Evolutionary conservation across 2,329 filamentous ascomycete species (phyloP).

Genomic region (Sporothrix luriei): DNA sequence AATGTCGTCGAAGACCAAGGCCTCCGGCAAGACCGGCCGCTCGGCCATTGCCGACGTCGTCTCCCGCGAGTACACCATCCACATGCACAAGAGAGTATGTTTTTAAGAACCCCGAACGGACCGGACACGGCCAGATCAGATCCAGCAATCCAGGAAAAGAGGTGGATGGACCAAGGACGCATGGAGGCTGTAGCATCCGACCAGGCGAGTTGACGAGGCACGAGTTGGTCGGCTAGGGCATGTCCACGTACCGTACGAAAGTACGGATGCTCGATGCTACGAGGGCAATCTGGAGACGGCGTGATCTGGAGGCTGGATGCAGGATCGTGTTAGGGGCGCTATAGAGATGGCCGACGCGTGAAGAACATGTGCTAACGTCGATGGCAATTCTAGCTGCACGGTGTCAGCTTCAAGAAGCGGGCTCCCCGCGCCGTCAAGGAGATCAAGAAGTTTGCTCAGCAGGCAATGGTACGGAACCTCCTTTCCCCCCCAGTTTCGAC

Average conservation of each 20-base stretch:
- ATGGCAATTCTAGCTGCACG: constrained; percentile 71
- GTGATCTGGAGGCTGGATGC: neutral
- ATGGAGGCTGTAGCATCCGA: neutral
- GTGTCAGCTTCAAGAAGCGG: constrained; percentile 99
- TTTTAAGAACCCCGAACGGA: constrained; percentile 22
- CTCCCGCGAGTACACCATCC: constrained; percentile 99
- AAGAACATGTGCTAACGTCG: constrained; percentile 18
- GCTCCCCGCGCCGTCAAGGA: constrained; percentile 99
- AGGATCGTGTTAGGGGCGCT: neutral
- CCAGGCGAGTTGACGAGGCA: neutral
- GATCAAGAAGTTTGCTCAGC: constrained; percentile 90
- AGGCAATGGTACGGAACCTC: constrained; percentile 82
- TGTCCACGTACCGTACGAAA: too few species aligned
- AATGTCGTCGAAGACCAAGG: constrained; percentile 70
- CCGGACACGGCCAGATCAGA: constrained; percentile 2
- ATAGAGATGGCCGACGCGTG: neutral
- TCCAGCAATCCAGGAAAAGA: neutral
- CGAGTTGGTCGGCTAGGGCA: neutral
- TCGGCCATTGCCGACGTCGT: constrained; percentile 99
- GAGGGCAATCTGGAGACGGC: neutral
- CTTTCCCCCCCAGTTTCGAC: constrained; percentile 6
- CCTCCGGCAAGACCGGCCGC: constrained; percentile 69
- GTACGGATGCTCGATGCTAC: neutral
- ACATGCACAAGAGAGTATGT: constrained; percentile 99
- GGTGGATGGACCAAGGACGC: neutral